Base-by-base conservation (phyloP, 129 eudicot genomes). In the Flaveria robusta region DNA sequence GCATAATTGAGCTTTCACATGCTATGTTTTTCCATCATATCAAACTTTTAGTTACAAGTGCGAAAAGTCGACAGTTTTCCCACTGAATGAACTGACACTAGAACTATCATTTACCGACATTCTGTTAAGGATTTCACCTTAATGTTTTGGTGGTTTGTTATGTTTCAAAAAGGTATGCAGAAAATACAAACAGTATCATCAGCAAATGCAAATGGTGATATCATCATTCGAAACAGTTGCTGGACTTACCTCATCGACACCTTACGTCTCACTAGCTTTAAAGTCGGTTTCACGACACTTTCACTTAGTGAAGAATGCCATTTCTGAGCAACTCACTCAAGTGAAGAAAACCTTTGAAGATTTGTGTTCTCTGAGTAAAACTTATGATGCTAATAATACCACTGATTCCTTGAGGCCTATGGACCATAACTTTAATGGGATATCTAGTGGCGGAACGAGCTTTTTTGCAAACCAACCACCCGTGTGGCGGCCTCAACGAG, bases 401-500 rank as follows among this genome's bases (percentile, higher is more conserved):
- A 71, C 78, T 4, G 83, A 72, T 34, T 65, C 75, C 9, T 56
- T 85, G 69, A 90, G 82, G 52, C 77, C 85, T 47, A 63, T 78
- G 19, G 92, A 88, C 64, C 88, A 77, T 34, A 63, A 54, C 79
- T 82, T 74, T 41, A 83, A 83, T 16, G 75, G 78, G 2, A 86
- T 82, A 72, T 51, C 87, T 18, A 54, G 80, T 59, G 83, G 83
- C 7, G 78, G 83, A 9, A 37, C 65, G 11, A 72, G 72, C 11
- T 58, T 81, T 62, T 77, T 75, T 37, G 93, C 87, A 52, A 68
- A 78, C 81, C 96, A 86, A 80, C 89, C 64, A 54, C 90, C 88
- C 45, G 84, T 90, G 16, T 93, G 98, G 98, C 83, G 98, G 68
- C 98, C 98, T 69, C 98, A 93, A 63, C 62, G 98, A 74, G 98